Conservation (phyloP, 129 eudicot genomes). For the Tagetes patula region DNA sequence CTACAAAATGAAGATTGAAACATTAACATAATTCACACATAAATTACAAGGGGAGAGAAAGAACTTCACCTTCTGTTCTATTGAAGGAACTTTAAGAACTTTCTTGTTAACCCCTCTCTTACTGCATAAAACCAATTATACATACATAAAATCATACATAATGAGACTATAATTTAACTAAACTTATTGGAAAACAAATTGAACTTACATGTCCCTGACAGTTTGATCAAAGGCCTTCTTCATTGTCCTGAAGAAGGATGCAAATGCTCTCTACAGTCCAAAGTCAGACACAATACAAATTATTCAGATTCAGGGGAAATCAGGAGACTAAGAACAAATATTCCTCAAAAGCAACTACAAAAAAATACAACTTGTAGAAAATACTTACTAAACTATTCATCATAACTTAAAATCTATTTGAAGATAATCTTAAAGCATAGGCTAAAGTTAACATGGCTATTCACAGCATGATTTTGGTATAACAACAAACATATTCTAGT, state of each 20-base stretch:
- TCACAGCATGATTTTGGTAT: slow-evolving; percentile 7
- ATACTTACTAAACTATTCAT: not conserved
- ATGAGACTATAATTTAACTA: not conserved
- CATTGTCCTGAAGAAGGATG: slow-evolving; percentile 51
- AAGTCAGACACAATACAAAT: not conserved
- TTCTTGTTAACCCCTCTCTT: slow-evolving; percentile 96
- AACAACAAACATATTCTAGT: not conserved
- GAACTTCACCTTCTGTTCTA: slow-evolving; percentile 83
- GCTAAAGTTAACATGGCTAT: not conserved
- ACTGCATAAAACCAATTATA: slow-evolving; percentile 42
- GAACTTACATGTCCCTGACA: slow-evolving; percentile 78
- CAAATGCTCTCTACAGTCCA: slow-evolving; percentile 34
- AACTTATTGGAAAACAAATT: not conserved
- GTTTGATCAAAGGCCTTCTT: slow-evolving; percentile 97
- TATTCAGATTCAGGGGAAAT: not conserved
- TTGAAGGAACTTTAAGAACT: slow-evolving; percentile 96
- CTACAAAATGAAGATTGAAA: slow-evolving; percentile 34
- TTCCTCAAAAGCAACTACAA: slow-evolving; percentile 10
- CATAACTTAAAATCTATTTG: not conserved
- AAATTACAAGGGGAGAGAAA: slow-evolving; percentile 9
- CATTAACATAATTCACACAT: not conserved
- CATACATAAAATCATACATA: not conserved
- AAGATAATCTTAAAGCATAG: slow-evolving; percentile 5
- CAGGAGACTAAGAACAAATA: not conserved
- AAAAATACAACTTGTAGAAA: not conserved